Evolutionary conservation across 768 basidiomycete genomes (phyloP).

Genomic region (Mycena amicta): DNA sequence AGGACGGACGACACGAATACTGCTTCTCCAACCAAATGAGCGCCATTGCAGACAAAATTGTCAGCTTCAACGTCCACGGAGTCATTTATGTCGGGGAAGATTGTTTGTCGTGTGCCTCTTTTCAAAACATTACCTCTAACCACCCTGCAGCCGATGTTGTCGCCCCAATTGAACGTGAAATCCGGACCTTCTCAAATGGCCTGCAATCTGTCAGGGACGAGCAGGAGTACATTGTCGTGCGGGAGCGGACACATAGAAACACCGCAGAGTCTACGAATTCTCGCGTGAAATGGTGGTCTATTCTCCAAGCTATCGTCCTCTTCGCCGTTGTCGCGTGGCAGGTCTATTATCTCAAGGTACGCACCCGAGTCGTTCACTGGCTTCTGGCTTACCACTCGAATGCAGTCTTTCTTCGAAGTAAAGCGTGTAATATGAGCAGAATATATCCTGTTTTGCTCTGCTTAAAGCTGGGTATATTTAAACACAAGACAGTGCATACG

Average conservation of each 20-base stretch:
- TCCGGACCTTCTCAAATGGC: slow-evolving; percentile 79
- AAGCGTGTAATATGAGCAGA: slow-evolving; percentile 77
- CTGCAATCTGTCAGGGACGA: slow-evolving; percentile 94
- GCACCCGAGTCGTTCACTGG: too few species aligned
- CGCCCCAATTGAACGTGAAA: slow-evolving; percentile 96
- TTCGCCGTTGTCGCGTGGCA: slow-evolving; percentile 96
- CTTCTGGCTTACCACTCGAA: slow-evolving; percentile 6
- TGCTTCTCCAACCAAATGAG: slow-evolving; percentile 99
- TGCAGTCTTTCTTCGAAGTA: slow-evolving; percentile 86
- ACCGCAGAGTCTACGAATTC: slow-evolving; percentile 93
- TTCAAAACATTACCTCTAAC: background rate
- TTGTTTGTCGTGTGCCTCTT: slow-evolving; percentile 48
- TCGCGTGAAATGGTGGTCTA: slow-evolving; percentile 99
- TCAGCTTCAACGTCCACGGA: slow-evolving; percentile 99
- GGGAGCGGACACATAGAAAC: slow-evolving; percentile 90
- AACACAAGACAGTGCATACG: slow-evolving; percentile 21
- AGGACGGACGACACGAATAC: slow-evolving; percentile 88
- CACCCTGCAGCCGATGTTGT: slow-evolving; percentile 61
- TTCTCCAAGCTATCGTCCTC: slow-evolving; percentile 84
- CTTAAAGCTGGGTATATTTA: slow-evolving; percentile 30
- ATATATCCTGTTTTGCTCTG: slow-evolving; percentile 15
- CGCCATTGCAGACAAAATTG: slow-evolving; percentile 90
- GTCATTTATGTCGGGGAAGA: slow-evolving; percentile 93
- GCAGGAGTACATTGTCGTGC: slow-evolving; percentile 96
- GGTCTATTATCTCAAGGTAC: slow-evolving; percentile 92